phyloP scores from a whole-genome alignment of 495 filamentous ascomycete species.

The Aspergillus bridgeri region DNA sequence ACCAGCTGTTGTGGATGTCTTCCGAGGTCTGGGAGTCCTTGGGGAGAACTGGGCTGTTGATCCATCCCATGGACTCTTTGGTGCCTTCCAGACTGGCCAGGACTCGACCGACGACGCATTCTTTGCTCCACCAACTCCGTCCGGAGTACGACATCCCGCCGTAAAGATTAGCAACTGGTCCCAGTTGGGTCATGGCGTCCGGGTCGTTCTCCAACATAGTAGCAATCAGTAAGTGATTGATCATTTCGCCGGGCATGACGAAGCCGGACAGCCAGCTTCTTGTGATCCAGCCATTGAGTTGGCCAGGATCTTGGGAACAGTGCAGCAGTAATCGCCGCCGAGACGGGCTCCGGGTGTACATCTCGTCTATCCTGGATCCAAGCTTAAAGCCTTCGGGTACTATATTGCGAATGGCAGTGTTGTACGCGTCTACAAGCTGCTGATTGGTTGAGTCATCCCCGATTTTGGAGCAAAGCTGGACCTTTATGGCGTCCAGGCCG shows the following conservation, averaged over 20 bases:
- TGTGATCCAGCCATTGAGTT: slow-evolving; percentile 69
- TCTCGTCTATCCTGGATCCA: slow-evolving; percentile 20
- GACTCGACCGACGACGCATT: slow-evolving; percentile 72
- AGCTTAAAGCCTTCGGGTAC: background rate
- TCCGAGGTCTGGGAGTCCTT: slow-evolving; percentile 22
- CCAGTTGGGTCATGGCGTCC: slow-evolving; percentile 60
- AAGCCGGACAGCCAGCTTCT: slow-evolving; percentile 76
- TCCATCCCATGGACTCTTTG: slow-evolving; percentile 77
- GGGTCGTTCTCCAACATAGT: slow-evolving; percentile 74
- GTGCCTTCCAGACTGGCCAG: slow-evolving; percentile 61
- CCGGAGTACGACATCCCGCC: slow-evolving; percentile 71
- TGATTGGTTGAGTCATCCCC: slow-evolving; percentile 13
- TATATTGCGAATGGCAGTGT: slow-evolving; percentile 4
- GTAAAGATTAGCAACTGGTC: slow-evolving; percentile 66
- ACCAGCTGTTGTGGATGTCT: slow-evolving; percentile 58
- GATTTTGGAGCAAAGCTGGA: slow-evolving; percentile 15
- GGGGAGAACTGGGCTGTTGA: slow-evolving; percentile 57
- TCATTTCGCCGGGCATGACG: slow-evolving; percentile 69
- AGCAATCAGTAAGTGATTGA: slow-evolving; percentile 74
- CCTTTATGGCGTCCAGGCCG: slow-evolving; percentile 32
- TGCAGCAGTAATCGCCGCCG: slow-evolving; percentile 30
- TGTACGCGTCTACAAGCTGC: slow-evolving; percentile 9
- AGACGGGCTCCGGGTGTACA: slow-evolving; percentile 30
- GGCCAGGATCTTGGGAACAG: slow-evolving; percentile 6
- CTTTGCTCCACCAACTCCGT: slow-evolving; percentile 80